Evolutionary conservation across 208 protist species (phyloP).

Genomic region (Trypanosoma melophagium): DNA sequence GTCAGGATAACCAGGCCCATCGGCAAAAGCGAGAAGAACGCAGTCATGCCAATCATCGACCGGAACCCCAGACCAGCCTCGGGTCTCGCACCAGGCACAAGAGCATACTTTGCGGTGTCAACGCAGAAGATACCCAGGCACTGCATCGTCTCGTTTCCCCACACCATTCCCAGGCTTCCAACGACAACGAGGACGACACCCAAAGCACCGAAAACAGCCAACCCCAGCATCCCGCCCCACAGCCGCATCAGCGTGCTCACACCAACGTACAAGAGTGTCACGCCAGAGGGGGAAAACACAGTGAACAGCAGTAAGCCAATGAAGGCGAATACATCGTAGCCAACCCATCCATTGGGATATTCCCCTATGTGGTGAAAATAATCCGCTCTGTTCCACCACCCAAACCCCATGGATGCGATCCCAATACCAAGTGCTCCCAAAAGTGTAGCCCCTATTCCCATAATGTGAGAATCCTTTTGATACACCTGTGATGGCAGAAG

Average conservation of each 20-base stretch:
- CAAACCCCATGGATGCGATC: slow-evolving; percentile 8
- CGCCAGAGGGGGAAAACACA: slow-evolving; percentile 11
- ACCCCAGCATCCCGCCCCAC: neutral
- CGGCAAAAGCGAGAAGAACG: slow-evolving; percentile 33
- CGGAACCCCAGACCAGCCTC: slow-evolving; percentile 32
- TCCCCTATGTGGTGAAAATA: slow-evolving; percentile 17
- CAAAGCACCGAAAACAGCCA: slow-evolving; percentile 3
- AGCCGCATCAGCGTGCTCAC: slow-evolving; percentile 10
- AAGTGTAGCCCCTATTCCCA: too few relatives aligned
- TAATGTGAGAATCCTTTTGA: too few relatives aligned
- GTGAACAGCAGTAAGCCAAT: slow-evolving; percentile 28
- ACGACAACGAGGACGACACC: slow-evolving; percentile 16
- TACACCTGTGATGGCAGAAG: too few relatives aligned
- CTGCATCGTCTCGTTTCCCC: slow-evolving; percentile 24
- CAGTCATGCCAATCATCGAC: slow-evolving; percentile 19
- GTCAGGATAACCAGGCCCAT: slow-evolving; percentile 23
- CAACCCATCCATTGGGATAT: slow-evolving; percentile 20
- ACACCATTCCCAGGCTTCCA: slow-evolving; percentile 22
- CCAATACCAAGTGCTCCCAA: neutral
- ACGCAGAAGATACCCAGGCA: slow-evolving; percentile 40
- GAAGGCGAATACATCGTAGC: slow-evolving; percentile 26
- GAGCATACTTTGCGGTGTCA: slow-evolving; percentile 16
- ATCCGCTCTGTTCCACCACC: slow-evolving; percentile 15
- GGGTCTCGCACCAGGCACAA: slow-evolving; percentile 5
- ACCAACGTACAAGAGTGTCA: slow-evolving; percentile 22